Evolutionary conservation across 2,329 filamentous ascomycete species (phyloP).

Genomic region (Penicillium brevicompactum): DNA sequence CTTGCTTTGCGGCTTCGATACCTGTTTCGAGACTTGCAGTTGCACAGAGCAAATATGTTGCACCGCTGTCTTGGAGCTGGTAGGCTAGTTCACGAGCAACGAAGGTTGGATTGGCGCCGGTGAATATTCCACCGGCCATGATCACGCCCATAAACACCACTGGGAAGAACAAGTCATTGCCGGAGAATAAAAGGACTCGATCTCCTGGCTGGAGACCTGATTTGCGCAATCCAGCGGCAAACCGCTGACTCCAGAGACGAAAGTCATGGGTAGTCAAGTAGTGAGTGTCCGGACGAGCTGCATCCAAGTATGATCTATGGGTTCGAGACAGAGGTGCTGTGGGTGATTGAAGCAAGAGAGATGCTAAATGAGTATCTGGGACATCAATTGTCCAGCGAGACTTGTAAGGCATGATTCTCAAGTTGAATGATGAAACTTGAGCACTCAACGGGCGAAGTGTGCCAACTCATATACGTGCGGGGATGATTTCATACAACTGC

Average conservation of each 20-base stretch:
- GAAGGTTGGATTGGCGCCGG: slow-evolving; percentile 71
- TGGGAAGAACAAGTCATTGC: slow-evolving; percentile 74
- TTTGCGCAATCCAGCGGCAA: slow-evolving; percentile 68
- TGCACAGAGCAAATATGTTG: slow-evolving; percentile 64
- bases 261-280: slow-evolving; percentile 66
- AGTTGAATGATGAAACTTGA: slow-evolving; percentile 21
- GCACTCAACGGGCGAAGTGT: background rate
- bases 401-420: slow-evolving; percentile 49
- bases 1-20: slow-evolving; percentile 64
- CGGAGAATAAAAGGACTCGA: slow-evolving; percentile 71
- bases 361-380: slow-evolving; percentile 44
- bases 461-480: background rate
- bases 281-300: slow-evolving; percentile 66
- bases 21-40: slow-evolving; percentile 63
- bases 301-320: slow-evolving; percentile 61
- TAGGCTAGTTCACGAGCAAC: slow-evolving; percentile 72
- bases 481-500: background rate
- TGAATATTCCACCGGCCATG: slow-evolving; percentile 78
- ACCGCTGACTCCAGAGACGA: slow-evolving; percentile 70
- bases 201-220: slow-evolving; percentile 69
- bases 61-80: slow-evolving; percentile 72
- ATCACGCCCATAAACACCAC: slow-evolving; percentile 70
- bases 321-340: slow-evolving; percentile 48
- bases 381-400: slow-evolving; percentile 52
- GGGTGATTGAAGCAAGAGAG: slow-evolving; percentile 54